Evolutionary conservation across 108 stramenopile species (phyloP).

Genomic region (Cyclotella cryptica): DNA sequence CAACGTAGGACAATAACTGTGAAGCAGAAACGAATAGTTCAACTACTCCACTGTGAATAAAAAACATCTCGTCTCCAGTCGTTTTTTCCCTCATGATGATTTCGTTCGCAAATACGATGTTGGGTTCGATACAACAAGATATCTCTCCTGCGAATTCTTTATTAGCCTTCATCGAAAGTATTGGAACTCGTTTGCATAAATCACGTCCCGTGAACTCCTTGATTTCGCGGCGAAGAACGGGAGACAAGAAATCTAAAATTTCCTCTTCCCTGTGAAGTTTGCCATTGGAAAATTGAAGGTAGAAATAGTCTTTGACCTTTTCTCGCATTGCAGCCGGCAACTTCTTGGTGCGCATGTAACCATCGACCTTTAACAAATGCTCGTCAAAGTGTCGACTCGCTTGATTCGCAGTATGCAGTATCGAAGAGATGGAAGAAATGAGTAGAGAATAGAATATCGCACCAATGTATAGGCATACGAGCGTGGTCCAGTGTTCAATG

Average conservation of each 20-base stretch:
- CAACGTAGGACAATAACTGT: conserved; percentile 39
- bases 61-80: conserved; percentile 69
- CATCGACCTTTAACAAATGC: conserved; percentile 59
- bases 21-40: conserved; percentile 50
- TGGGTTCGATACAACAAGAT: conserved; percentile 55
- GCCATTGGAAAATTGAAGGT: conserved; percentile 65
- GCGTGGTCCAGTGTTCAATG: conserved; percentile 70
- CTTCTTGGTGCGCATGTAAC: conserved; percentile 73
- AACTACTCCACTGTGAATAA: conserved; percentile 63
- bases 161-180: conserved; percentile 44
- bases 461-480: conserved; percentile 65
- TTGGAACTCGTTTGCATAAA: conserved; percentile 62
- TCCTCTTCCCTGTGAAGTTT: conserved; percentile 66
- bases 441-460: conserved; percentile 72
- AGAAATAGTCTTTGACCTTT: conserved; percentile 70
- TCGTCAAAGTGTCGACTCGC: conserved; percentile 68
- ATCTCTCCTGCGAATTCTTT: conserved; percentile 59
- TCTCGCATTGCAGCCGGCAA: conserved; percentile 64
- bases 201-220: conserved; percentile 61
- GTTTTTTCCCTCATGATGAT: conserved; percentile 60
- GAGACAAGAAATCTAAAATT: conserved; percentile 60
- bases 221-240: conserved; percentile 64
- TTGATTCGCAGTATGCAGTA: conserved; percentile 63
- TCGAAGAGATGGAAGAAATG: conserved; percentile 67
- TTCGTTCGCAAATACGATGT: conserved; percentile 65